Base-by-base conservation (phyloP, 495 filamentous ascomycete species). In the Penicillium herquei region DNA sequence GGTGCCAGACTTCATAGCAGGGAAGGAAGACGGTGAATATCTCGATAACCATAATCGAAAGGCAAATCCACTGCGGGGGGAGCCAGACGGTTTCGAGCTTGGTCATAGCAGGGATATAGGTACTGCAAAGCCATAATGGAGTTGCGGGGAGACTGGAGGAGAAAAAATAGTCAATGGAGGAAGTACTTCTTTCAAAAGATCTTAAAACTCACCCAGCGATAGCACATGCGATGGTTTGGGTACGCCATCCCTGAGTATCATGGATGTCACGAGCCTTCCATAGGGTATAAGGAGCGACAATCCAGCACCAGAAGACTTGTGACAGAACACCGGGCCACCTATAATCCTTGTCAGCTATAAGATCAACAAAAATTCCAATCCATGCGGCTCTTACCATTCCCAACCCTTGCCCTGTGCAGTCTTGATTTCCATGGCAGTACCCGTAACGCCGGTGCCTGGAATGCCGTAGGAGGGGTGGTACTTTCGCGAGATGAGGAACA, bases 181-280 rank as follows among this genome's bases (percentile, higher is more conserved):
- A 26, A 26, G 21, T 26, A 4, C 21, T 26, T 26, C 2, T 26
- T 26, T 26, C 21, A 26, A 26, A 26, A 4, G 4, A 4, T 26
- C 21, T 26, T 26, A 26, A 26, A 26, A 26, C 21, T 26, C 4
- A 26, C 21, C 21, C 68, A 76, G 83, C 80, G 52, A 88, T 54
- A 56, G 80, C 79, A 61, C 83, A 85, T 17, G 76, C 68, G 31
- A 82, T 83, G 10, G 85, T 88, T 60, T 89, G 85, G 4, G 78
- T 57, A n/a, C 84, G 78, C 86, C 86, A 89, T 51, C 82, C 80
- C 50, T 88, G 81, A 5, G 85, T 84, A 58, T 89, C 86, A 45
- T 70, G 76, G 54, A 89, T 87, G 35, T 71, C 58, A 26, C 76
- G 70, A 26, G 77, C 68, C 43, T 73, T 73, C 67, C 69, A 79